phyloP scores from a whole-genome alignment of 139 green algal species.

The Chlorella vulgaris region DNA sequence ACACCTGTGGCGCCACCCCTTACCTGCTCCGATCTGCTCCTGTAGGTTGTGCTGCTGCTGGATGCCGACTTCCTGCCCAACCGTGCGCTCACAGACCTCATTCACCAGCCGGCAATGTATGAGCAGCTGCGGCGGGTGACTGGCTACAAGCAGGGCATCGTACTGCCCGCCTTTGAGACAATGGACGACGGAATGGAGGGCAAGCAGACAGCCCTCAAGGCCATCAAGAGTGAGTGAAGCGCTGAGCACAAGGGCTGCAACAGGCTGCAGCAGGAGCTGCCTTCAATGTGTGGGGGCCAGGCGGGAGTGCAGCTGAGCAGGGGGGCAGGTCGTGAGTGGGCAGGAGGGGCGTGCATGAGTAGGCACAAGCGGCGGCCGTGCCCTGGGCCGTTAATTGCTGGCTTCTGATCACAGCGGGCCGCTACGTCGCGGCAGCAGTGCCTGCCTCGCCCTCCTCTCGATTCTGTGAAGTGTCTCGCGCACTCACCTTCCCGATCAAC shows the following conservation, averaged over 20 bases:
- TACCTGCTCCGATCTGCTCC: neutral
- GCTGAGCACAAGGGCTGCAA: too few species aligned
- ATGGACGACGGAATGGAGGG: slow-evolving; percentile 28
- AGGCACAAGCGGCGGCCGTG: too few species aligned
- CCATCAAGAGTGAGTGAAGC: slow-evolving; percentile 17
- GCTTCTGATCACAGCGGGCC: too few species aligned
- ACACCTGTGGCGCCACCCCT: too few species aligned
- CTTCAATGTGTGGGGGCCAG: neutral
- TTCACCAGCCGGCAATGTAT: slow-evolving; percentile 11
- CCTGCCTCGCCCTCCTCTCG: too few species aligned
- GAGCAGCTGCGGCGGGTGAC: slow-evolving; percentile 31
- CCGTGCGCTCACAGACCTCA: slow-evolving; percentile 26
- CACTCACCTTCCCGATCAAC: too few species aligned
- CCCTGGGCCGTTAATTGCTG: too few species aligned
- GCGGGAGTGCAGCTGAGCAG: too few species aligned
- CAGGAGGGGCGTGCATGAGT: too few species aligned
- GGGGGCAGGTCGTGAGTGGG: too few species aligned
- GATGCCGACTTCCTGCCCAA: slow-evolving; percentile 51
- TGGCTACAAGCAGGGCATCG: slow-evolving; percentile 33
- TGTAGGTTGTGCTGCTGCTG: slow-evolving; percentile 42
- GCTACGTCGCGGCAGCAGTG: too few species aligned
- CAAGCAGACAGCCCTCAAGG: slow-evolving; percentile 16
- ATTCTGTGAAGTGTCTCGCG: too few species aligned
- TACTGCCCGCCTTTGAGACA: slow-evolving; percentile 49
- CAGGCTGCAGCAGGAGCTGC: neutral